A percentile compares a stretch with the other conserved stretches of the same genome.
These are phyloP conservation scores for Starmerella vitae DNA, from an alignment of 805 yeast genomes.

Conservation along the genomic window DNA sequence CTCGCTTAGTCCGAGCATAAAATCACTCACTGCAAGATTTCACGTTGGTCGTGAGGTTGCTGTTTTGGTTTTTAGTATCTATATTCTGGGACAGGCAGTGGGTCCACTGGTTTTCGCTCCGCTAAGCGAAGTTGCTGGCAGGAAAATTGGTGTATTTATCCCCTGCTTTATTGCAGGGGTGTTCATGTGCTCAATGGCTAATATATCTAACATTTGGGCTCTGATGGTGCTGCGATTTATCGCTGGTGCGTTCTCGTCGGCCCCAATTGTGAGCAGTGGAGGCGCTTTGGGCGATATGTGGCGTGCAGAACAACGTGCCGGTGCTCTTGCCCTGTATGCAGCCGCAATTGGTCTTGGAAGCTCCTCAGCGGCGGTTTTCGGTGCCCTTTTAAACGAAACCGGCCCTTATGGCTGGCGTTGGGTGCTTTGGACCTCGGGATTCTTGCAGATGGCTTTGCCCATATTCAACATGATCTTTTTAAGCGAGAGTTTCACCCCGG, in stretches of 20 bases:
- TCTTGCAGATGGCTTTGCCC: conserved; percentile 29
- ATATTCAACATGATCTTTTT: conserved; percentile 29
- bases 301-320: conserved; percentile 39
- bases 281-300: conserved; percentile 51
- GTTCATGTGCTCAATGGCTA: conserved; percentile 28
- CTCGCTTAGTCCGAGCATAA: conserved; percentile 40
- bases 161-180: conserved; percentile 37
- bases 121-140: conserved; percentile 43
- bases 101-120: conserved; percentile 51
- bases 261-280: conserved; percentile 50
- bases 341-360: conserved; percentile 36
- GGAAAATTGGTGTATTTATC: conserved; percentile 38
- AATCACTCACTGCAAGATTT: conserved; percentile 35
- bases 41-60: conserved; percentile 35
- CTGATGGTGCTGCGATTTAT: conserved; percentile 35
- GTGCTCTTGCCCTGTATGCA: conserved; percentile 39
- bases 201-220: conserved; percentile 35
- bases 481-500: conserved; percentile 30
- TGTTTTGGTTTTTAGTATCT: conserved; percentile 39
- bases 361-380: conserved; percentile 35
- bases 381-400: conserved; percentile 26
- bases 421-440: conserved; percentile 40
- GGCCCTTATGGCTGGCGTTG: conserved; percentile 45
- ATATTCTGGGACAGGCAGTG: conserved; percentile 47
- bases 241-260: conserved; percentile 48